Conservation (phyloP, 2,329 filamentous ascomycete genomes). For the Claviceps capensis region DNA sequence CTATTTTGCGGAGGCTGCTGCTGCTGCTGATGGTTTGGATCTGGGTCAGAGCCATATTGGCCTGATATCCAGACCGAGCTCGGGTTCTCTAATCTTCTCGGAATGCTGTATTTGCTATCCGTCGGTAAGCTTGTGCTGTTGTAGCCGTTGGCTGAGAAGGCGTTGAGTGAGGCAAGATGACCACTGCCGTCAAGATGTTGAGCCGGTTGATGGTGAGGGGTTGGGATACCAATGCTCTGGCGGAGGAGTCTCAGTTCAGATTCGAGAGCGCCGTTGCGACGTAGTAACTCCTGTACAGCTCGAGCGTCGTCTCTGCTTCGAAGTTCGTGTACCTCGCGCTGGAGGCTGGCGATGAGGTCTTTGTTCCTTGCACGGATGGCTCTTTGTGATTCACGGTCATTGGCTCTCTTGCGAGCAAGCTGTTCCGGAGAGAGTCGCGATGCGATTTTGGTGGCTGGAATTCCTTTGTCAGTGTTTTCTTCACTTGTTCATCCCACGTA, state of each 20-base stretch:
- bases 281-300: background rate
- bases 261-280: background rate
- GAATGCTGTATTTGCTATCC: background rate
- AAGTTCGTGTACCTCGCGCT: slow-evolving; percentile 1
- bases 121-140: background rate
- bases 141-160: background rate
- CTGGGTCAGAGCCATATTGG: background rate
- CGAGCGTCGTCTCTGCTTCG: background rate
- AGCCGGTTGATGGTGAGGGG: background rate
- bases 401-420: slow-evolving; percentile 4
- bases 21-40: background rate
- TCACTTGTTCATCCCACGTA: background rate
- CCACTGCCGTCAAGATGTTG: background rate
- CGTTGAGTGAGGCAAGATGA: background rate
- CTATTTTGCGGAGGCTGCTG: background rate
- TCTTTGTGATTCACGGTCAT: slow-evolving; percentile 3
- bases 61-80: background rate
- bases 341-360: background rate
- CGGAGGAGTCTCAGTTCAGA: background rate
- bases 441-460: background rate
- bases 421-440: background rate
- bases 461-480: background rate
- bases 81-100: background rate
- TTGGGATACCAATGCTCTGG: background rate
- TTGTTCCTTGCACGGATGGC: slow-evolving; percentile 3